A percentile compares a stretch with the other conserved stretches of the same genome.
These are phyloP conservation scores for Scheffersomyces quercinus DNA, from an alignment of 1,139 yeast genomes.

Conservation along the genomic window DNA sequence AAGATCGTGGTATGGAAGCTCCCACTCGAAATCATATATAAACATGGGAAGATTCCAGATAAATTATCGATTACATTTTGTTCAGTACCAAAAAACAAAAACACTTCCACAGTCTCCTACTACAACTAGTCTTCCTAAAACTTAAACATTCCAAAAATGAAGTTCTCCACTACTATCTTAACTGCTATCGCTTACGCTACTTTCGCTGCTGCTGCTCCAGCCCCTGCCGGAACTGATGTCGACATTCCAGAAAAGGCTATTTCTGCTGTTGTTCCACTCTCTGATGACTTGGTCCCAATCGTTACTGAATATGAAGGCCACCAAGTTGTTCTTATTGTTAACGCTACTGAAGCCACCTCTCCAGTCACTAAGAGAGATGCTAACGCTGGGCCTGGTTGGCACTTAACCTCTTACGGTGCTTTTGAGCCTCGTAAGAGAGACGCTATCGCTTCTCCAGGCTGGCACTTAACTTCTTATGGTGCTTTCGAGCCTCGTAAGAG, in stretches of 20 bases:
- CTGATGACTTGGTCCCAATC: constrained; percentile 16
- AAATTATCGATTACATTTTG: too few species aligned
- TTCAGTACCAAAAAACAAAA: too few species aligned
- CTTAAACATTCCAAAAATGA: constrained; percentile 8
- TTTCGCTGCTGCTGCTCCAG: constrained; percentile 13
- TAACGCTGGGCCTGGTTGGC: constrained; percentile 6
- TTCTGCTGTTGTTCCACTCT: constrained; percentile 9
- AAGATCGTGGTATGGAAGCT: too few species aligned
- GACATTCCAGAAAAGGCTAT: constrained; percentile 19
- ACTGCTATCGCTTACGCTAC: constrained; percentile 11
- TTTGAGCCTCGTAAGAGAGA: constrained; percentile 8
- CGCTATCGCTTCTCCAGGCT: constrained; percentile 13
- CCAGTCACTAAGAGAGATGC: constrained; percentile 9
- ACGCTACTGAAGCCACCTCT: constrained; percentile 16
- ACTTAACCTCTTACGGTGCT: constrained; percentile 5
- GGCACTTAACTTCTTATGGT: constrained; percentile 11
- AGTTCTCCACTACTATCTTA: constrained; percentile 13
- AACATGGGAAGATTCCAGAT: too few species aligned
- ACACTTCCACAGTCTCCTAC: too few species aligned
- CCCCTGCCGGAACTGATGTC: constrained; percentile 6
- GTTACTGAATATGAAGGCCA: constrained; percentile 16
- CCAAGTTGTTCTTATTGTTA: constrained; percentile 16
- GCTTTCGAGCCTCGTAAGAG: constrained; percentile 13
- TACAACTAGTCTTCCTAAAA: too few species aligned
- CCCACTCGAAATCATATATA: too few species aligned